These are phyloP conservation scores for Acer yangbiense DNA, from an alignment of 345 rosid genomes.

Conservation along the genomic window DNA sequence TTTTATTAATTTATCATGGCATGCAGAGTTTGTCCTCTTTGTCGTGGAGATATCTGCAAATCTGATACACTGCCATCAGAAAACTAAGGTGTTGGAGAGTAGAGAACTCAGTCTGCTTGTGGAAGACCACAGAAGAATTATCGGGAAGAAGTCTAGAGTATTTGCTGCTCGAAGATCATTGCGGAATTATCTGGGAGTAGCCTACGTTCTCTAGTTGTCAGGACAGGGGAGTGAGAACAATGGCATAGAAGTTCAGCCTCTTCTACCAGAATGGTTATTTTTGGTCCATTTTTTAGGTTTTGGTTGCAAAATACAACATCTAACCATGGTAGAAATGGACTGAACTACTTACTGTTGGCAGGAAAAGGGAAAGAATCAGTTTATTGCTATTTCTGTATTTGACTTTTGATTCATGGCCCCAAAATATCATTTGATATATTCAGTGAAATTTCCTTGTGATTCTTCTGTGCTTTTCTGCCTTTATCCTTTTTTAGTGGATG, in stretches of 20 bases:
- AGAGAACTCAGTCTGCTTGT: not conserved
- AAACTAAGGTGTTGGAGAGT: slow-evolving; percentile 25
- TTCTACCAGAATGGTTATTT: slow-evolving; percentile 9
- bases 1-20: slow-evolving; percentile 17
- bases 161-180: not conserved
- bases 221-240: not conserved
- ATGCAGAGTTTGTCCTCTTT: slow-evolving; percentile 92
- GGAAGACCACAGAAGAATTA: slow-evolving; percentile 6
- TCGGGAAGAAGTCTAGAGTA: not conserved
- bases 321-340: slow-evolving; percentile 22
- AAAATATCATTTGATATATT: slow-evolving; percentile 1
- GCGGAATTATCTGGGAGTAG: not conserved
- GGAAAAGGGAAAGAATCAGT: not conserved
- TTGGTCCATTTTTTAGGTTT: not conserved
- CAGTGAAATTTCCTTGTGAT: not conserved
- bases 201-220: slow-evolving; percentile 9
- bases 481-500: not conserved
- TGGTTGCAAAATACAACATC: not conserved
- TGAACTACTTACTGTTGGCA: slow-evolving; percentile 19
- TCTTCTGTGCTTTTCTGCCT: not conserved
- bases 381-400: slow-evolving; percentile 9
- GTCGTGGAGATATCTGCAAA: slow-evolving; percentile 92
- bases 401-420: not conserved
- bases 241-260: slow-evolving; percentile 12
- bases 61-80: slow-evolving; percentile 44